phyloP scores from a whole-genome alignment of 257 asterid genomes.

The Gynochthodes officinalis region DNA sequence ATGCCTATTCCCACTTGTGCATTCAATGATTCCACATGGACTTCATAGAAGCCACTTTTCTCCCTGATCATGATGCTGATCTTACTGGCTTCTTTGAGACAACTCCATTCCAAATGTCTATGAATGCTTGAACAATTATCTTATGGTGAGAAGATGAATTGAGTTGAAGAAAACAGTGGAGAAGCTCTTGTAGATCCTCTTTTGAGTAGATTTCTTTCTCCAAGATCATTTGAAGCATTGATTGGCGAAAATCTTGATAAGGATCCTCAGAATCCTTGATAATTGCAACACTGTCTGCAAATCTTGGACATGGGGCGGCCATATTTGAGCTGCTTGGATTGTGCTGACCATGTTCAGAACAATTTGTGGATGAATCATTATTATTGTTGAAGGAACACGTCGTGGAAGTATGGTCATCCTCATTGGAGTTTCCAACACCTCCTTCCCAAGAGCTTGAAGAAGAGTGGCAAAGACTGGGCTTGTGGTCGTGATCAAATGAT shows the following conservation, averaged over 20 bases:
- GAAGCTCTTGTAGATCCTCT: slow-evolving; percentile 62
- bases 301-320: slow-evolving; percentile 21
- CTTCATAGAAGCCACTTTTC: neutral
- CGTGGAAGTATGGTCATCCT: slow-evolving; percentile 31
- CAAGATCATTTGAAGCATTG: slow-evolving; percentile 75
- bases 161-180: slow-evolving; percentile 51
- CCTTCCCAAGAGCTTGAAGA: slow-evolving; percentile 26
- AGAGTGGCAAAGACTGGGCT: slow-evolving; percentile 13
- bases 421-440: slow-evolving; percentile 8
- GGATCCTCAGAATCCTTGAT: slow-evolving; percentile 71
- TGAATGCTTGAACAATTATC: slow-evolving; percentile 53
- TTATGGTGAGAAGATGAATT: slow-evolving; percentile 59
- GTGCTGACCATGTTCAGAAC: slow-evolving; percentile 12
- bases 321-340: slow-evolving; percentile 3
- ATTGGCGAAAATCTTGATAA: slow-evolving; percentile 60
- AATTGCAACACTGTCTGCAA: slow-evolving; percentile 54
- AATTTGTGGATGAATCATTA: slow-evolving; percentile 18
- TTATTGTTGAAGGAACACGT: slow-evolving; percentile 26
- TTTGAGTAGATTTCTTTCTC: slow-evolving; percentile 49
- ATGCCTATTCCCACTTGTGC: neutral
- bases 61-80: slow-evolving; percentile 4
- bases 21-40: slow-evolving; percentile 45
- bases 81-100: slow-evolving; percentile 4
- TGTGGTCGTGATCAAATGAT: neutral
- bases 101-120: slow-evolving; percentile 54